Evolutionary conservation across 257 asterid species (phyloP).

Genomic region (Gardenia jasminoides): DNA sequence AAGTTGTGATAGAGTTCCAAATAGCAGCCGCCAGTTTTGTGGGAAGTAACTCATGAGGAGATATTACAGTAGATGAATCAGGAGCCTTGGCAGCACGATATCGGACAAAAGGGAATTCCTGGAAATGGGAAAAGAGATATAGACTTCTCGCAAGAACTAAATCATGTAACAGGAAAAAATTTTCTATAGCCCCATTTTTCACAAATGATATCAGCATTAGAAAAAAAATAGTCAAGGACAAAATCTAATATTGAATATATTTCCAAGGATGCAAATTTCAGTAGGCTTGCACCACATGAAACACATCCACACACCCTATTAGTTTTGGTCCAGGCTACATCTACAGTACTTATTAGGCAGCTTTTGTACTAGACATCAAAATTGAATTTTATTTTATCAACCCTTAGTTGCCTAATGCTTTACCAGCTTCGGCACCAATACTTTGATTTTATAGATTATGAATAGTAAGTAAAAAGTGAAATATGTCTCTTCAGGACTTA

Average conservation of each 20-base stretch:
- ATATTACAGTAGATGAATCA: conserved; percentile 34
- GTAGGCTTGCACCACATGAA: background rate
- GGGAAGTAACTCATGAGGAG: conserved; percentile 63
- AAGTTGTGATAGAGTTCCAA: conserved; percentile 62
- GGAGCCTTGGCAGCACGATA: conserved; percentile 60
- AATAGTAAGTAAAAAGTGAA: background rate
- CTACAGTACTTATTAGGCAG: background rate
- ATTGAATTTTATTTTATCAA: conserved; percentile 2
- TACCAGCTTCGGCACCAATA: background rate
- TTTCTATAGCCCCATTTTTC: background rate
- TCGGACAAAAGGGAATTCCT: conserved; percentile 87
- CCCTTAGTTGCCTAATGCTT: background rate
- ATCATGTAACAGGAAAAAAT: background rate
- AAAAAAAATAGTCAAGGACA: background rate
- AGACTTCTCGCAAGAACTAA: background rate
- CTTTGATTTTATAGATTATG: background rate
- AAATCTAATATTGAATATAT: conserved; percentile 16
- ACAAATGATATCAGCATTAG: background rate
- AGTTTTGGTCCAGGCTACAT: background rate
- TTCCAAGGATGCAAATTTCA: background rate
- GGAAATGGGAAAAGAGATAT: conserved; percentile 10
- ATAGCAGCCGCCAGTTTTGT: conserved; percentile 75
- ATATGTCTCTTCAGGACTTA: background rate
- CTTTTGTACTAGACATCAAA: background rate
- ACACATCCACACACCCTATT: background rate